Conservation (phyloP, 257 asterid species). For the Salvia splendens region DNA sequence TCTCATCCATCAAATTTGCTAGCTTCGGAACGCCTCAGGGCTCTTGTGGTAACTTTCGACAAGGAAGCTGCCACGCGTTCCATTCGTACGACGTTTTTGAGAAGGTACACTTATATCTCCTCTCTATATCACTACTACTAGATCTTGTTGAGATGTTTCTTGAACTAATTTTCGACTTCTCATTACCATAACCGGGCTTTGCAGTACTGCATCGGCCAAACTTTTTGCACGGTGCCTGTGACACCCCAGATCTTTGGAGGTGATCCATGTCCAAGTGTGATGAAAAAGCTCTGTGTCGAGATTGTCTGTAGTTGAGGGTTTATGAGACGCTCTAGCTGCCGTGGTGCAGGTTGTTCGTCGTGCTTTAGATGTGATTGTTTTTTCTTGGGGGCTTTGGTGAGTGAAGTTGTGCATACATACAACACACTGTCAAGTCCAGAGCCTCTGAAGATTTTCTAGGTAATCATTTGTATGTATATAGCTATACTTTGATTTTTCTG, state of each 20-base stretch:
- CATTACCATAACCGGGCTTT: background rate
- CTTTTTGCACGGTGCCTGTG: slow-evolving; percentile 79
- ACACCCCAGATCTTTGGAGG: slow-evolving; percentile 90
- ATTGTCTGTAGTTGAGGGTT: slow-evolving; percentile 72
- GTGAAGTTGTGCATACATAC: slow-evolving; percentile 63
- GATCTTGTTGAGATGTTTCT: too few species aligned
- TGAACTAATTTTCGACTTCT: too few species aligned
- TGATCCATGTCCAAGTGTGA: slow-evolving; percentile 79
- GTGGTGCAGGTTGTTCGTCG: slow-evolving; percentile 14
- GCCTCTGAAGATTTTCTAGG: slow-evolving; percentile 32
- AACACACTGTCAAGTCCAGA: slow-evolving; percentile 45
- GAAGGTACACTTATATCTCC: slow-evolving; percentile 48
- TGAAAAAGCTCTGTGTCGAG: slow-evolving; percentile 95
- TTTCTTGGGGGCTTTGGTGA: slow-evolving; percentile 33
- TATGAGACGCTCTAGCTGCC: too few species aligned
- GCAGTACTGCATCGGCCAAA: slow-evolving; percentile 83
- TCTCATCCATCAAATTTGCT: slow-evolving; percentile 77
- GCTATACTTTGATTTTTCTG: slow-evolving; percentile 24
- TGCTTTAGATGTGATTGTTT: slow-evolving; percentile 14
- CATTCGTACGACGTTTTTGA: slow-evolving; percentile 81
- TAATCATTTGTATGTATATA: slow-evolving; percentile 23
- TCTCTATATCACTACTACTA: background rate
- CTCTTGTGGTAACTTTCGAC: slow-evolving; percentile 66
- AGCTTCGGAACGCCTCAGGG: slow-evolving; percentile 95
- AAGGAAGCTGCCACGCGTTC: slow-evolving; percentile 80